A percentile compares a stretch with the other conserved stretches of the same genome.
Conservation (phyloP, 2,329 filamentous ascomycete genomes). For the Grosmannia serpens region DNA sequence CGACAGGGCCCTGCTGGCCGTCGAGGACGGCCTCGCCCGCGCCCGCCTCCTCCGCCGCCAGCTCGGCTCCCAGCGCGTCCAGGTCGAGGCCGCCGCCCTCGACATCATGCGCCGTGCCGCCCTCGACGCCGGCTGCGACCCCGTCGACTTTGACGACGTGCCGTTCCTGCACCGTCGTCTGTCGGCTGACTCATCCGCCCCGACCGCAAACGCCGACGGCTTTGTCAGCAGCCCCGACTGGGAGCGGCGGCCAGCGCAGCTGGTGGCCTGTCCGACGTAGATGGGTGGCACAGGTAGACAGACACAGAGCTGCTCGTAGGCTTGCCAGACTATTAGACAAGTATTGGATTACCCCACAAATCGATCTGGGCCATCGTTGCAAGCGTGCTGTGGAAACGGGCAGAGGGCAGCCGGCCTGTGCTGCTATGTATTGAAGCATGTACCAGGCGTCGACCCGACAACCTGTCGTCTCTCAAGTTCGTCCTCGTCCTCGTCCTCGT, state of each 20-base stretch:
- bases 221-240: no score
- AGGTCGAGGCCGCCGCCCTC: conserved; percentile 15
- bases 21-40: conserved; percentile 15
- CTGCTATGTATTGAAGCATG: background rate
- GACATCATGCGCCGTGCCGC: conserved; percentile 21
- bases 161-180: background rate
- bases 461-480: background rate
- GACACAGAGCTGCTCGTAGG: no score
- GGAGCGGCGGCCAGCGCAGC: no score
- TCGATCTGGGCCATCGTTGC: no score
- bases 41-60: conserved; percentile 11
- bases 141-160: conserved; percentile 13
- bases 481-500: background rate
- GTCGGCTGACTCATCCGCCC: background rate
- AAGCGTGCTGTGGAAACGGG: no score
- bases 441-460: background rate
- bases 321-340: no score
- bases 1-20: conserved; percentile 5
- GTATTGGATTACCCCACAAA: no score
- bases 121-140: conserved; percentile 13
- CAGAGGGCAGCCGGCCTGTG: no score
- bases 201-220: no score
- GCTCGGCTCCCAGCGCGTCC: conserved; percentile 11
- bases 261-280: no score
- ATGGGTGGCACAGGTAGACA: no score